Base-by-base conservation (phyloP, 1,284 basidiomycete species). In the Cutaneotrichosporon cavernicola region DNA sequence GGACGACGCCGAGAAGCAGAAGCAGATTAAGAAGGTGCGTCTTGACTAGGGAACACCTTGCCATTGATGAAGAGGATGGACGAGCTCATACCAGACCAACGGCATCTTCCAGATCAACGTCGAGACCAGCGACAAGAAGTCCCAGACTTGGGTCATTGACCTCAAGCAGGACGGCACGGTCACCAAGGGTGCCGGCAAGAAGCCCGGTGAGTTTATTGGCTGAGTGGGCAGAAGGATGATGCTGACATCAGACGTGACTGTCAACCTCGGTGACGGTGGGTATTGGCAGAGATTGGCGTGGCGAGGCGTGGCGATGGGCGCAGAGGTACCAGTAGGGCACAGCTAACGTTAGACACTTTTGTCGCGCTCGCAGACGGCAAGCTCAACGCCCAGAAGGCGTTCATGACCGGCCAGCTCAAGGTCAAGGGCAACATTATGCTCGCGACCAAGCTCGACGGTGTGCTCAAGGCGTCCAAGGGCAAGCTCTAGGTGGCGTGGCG, bases 51-150 rank as follows among this genome's bases (percentile, higher is more conserved):
- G 26, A 26, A 26, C 26, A 26, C 26, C 26, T 26, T 26, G 26
- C 3, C 26, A 26, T 26, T 47, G 4, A 14, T 2, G 14, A 14
- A 40, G 7, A 38, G 6, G 14, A 21, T 26, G n/a, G 21, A 9
- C 4, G 38, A 49, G 51, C 67, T 58, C 51, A 64, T 47, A 5
- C 57, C 70, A 96, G 93, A 92, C 90, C 66, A 94, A 92, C 77
- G 92, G 91, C 70, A 86, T 95, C 79, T 96, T 97, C 80, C 90
- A 96, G 82, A 84, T 97, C 67, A 87, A 88, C 69, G 86, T 97
- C 73, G 88, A 90, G 81, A 93, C 94, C 77, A 82, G 80, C 21
- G 84, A 84, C 40, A 90, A 90, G 71, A 85, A 91, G 79, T 88
- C 90, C 75, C 90, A 84, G 56, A 84, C 85, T 55, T 95, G 91